Conservation (phyloP, 140 eudicot species). For the Ambrosia hybrid region DNA sequence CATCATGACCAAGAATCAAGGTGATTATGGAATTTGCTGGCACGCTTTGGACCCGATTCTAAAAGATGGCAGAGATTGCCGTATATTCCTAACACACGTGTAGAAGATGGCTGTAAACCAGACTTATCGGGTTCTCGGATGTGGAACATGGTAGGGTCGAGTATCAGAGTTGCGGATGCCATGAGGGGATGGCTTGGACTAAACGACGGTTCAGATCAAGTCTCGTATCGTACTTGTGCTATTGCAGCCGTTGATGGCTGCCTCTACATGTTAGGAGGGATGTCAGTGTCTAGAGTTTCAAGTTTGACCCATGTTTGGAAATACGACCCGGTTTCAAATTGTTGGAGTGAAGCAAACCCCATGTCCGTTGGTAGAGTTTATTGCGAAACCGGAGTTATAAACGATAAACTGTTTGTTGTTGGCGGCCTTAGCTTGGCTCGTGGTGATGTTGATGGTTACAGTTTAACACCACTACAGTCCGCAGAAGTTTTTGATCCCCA, state of each 20-base stretch:
- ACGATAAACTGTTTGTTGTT: slow-evolving; percentile 85
- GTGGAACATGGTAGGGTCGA: slow-evolving; percentile 76
- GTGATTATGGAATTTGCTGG: slow-evolving; percentile 57
- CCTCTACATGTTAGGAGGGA: slow-evolving; percentile 90
- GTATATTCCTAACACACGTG: slow-evolving; percentile 54
- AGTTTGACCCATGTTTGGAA: slow-evolving; percentile 77
- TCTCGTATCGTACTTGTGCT: slow-evolving; percentile 89
- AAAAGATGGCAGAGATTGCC: slow-evolving; percentile 79
- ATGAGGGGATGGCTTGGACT: slow-evolving; percentile 88
- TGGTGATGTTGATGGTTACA: slow-evolving; percentile 26
- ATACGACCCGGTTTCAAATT: slow-evolving; percentile 67
- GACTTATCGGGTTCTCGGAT: slow-evolving; percentile 52
- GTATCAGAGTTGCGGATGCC: slow-evolving; percentile 67
- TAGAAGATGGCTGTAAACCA: slow-evolving; percentile 47
- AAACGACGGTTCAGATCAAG: slow-evolving; percentile 55
- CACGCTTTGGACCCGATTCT: slow-evolving; percentile 79
- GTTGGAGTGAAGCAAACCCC: slow-evolving; percentile 73
- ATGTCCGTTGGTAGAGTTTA: slow-evolving; percentile 83
- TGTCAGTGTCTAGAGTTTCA: slow-evolving; percentile 44
- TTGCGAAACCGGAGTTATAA: slow-evolving; percentile 79
- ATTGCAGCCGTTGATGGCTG: slow-evolving; percentile 79
- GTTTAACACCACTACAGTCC: slow-evolving; percentile 80
- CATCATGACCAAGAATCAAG: slow-evolving; percentile 58
- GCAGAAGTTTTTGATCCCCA: slow-evolving; percentile 90
- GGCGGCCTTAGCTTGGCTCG: slow-evolving; percentile 85